phyloP scores from a whole-genome alignment of 257 asterid species.

The Solanum sparsipilum region DNA sequence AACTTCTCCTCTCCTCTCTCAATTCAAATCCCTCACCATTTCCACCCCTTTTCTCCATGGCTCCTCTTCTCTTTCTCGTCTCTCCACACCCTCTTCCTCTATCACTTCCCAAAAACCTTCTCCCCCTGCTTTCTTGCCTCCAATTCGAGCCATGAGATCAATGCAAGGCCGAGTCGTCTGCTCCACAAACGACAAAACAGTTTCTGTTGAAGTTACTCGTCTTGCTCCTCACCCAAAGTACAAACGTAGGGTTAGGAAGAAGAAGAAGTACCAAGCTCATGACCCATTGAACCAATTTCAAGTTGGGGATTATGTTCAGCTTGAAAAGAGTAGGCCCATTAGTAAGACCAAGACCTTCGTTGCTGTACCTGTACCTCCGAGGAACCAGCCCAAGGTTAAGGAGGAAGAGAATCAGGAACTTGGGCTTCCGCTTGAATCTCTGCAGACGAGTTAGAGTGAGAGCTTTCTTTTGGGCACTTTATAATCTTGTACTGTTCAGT shows the following conservation, averaged over 20 bases:
- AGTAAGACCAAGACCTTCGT: slow-evolving; percentile 71
- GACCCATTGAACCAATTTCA: slow-evolving; percentile 76
- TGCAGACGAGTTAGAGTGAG: background rate
- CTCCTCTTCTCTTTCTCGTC: slow-evolving; percentile 31
- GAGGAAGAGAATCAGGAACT: slow-evolving; percentile 17
- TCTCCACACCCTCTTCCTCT: slow-evolving; percentile 24
- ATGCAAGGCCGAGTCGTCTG: slow-evolving; percentile 74
- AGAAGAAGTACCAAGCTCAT: slow-evolving; percentile 96
- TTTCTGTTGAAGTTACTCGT: slow-evolving; percentile 78
- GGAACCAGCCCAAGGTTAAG: slow-evolving; percentile 18
- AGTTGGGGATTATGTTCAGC: slow-evolving; percentile 78
- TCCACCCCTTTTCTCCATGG: slow-evolving; percentile 71
- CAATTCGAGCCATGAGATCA: slow-evolving; percentile 60
- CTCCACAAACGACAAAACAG: slow-evolving; percentile 76
- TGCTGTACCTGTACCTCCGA: slow-evolving; percentile 44
- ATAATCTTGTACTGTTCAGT: background rate
- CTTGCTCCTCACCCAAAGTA: slow-evolving; percentile 94
- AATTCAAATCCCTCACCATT: slow-evolving; percentile 48
- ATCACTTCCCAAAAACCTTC: slow-evolving; percentile 13
- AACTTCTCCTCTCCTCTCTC: slow-evolving; percentile 32
- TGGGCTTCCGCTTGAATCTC: slow-evolving; percentile 16
- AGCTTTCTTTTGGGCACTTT: background rate
- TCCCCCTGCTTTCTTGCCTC: slow-evolving; percentile 23
- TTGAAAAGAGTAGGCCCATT: slow-evolving; percentile 65
- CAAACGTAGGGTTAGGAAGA: slow-evolving; percentile 78